Conservation (phyloP, 164 flowering plant species). For the Dillenia suffruticosa region DNA sequence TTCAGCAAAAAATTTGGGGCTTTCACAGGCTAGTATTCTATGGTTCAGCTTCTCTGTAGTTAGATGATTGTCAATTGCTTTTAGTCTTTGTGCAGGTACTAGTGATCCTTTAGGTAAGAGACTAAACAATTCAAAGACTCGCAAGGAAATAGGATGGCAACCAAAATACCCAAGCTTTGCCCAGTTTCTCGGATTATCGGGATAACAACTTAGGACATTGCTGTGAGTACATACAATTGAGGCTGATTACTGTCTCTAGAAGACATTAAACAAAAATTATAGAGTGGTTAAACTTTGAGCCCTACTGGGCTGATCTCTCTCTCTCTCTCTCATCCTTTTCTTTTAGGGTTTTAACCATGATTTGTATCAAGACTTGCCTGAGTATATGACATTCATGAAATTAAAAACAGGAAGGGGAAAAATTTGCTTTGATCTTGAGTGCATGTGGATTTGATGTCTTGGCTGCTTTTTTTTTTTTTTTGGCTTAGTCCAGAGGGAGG, state of each 20-base stretch:
- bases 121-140: slow-evolving; percentile 62
- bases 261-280: slow-evolving; percentile 6
- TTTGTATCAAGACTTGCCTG: slow-evolving; percentile 1
- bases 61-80: background rate
- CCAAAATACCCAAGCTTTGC: slow-evolving; percentile 71
- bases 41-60: background rate
- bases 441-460: too few species aligned
- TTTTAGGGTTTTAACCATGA: slow-evolving; percentile 4
- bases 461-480: too few species aligned
- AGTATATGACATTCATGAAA: background rate
- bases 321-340: background rate
- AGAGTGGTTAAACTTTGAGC: background rate
- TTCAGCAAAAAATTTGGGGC: slow-evolving; percentile 57
- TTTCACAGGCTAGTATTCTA: slow-evolving; percentile 25
- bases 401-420: too few species aligned
- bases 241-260: slow-evolving; percentile 2
- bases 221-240: background rate
- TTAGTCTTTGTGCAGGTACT: slow-evolving; percentile 37
- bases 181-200: slow-evolving; percentile 40
- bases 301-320: too few species aligned
- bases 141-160: slow-evolving; percentile 65
- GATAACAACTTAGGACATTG: slow-evolving; percentile 6
- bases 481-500: too few species aligned
- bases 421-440: too few species aligned
- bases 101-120: slow-evolving; percentile 65